Base-by-base conservation (phyloP, 164 flowering plant genomes). In the Vitis vinifera region DNA sequence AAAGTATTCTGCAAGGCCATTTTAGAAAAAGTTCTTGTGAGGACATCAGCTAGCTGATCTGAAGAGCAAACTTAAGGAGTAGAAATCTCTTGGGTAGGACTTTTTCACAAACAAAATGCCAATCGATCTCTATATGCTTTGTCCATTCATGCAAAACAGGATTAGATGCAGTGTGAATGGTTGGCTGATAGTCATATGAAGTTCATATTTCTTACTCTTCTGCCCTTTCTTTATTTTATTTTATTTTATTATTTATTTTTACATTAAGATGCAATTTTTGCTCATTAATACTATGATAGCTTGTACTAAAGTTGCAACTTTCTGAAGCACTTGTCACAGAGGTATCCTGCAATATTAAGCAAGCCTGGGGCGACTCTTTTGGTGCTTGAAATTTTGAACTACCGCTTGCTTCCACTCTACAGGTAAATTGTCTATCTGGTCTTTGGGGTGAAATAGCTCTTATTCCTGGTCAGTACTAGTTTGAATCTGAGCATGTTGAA, bases 341-440 rank as follows among this genome's bases (percentile, higher is more conserved):
- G 88, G 84, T 80, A 82, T 71, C 80, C 87, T 59, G 67, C 94
- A 60, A 73, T 91, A 64, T 75, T 92, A 71, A 90, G 85, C 81
- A 96, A 89, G 83, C 86, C 94, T 9, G 92, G 89, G 17, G 93
- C 84, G 30, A 84, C 91, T 27, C 76, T 92, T 66, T 81, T 96
- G 79, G 85, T 93, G 68, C 88, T 96, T 78, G 99, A 96, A 78
- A 88, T 96, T 73, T 67, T 93, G 71, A 96, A 96, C 76, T 96
- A 96, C 58, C 97, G 99, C 4, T 73, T 93, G 66, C 89, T 93
- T 85, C 96, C 99, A 15, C 85, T 96, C 29, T 96, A 96, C 85
- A 90, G 99, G 99, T 91, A 61, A 85, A 11, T 23, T 67, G 10
- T 59, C 29, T 65, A 15, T 8, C 9, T 47, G 9, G 23, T 72